Conservation (phyloP, 2,329 filamentous ascomycete genomes). For the Xylariaceae sp. region DNA sequence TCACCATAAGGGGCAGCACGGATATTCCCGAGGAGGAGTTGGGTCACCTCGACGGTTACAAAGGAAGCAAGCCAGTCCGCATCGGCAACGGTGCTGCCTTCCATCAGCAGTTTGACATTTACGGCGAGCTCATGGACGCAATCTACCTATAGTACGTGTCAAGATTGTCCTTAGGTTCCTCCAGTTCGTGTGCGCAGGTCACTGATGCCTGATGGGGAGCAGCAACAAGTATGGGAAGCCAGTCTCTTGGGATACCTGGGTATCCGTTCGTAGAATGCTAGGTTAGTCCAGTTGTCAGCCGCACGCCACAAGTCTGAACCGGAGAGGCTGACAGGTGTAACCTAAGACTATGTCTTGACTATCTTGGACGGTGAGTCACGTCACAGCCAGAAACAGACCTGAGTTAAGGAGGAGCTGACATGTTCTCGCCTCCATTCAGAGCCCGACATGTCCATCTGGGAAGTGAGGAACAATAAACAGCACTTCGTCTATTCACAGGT, state of each 20-base stretch:
- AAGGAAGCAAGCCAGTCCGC: slow-evolving; percentile 64
- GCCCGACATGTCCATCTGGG: slow-evolving; percentile 80
- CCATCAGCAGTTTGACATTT: slow-evolving; percentile 74
- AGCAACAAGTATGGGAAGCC: slow-evolving; percentile 72
- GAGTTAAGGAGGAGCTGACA: background rate
- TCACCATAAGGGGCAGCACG: slow-evolving; percentile 69
- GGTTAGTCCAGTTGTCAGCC: too few relatives aligned
- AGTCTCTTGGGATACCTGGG: slow-evolving; percentile 71
- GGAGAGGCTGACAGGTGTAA: slow-evolving; percentile 22
- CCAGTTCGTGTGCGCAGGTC: background rate
- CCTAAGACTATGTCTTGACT: slow-evolving; percentile 60
- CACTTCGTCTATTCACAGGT: slow-evolving; percentile 78
- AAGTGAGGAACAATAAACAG: slow-evolving; percentile 69
- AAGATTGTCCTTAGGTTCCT: background rate
- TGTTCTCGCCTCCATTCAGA: slow-evolving; percentile 33
- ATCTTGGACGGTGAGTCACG: slow-evolving; percentile 48
- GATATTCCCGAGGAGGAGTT: slow-evolving; percentile 68
- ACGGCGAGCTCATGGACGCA: slow-evolving; percentile 71
- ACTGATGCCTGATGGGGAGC: background rate
- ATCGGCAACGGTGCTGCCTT: slow-evolving; percentile 74
- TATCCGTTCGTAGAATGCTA: slow-evolving; percentile 61
- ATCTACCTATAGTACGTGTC: slow-evolving; percentile 58
- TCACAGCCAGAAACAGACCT: too few relatives aligned
- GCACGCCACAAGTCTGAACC: too few relatives aligned
- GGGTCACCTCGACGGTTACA: slow-evolving; percentile 66